Evolutionary conservation across 2,329 filamentous ascomycete species (phyloP), one percentile per base, ranked within the genome.

Genomic region (Claviceps humidiphila): DNA sequence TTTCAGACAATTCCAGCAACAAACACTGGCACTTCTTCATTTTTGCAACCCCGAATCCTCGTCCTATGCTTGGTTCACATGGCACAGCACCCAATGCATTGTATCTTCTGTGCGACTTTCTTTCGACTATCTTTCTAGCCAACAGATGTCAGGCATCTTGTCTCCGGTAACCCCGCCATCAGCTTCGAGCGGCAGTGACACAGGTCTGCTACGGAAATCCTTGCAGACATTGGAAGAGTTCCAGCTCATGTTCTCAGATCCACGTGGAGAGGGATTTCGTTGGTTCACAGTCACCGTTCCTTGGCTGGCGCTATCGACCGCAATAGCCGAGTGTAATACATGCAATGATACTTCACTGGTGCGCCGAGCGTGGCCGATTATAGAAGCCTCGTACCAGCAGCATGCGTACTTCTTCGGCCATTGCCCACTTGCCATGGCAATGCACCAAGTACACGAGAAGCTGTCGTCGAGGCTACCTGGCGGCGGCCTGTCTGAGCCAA

Each of bases 21-120:
- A 52, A 14, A 41, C 43, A 2, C 47, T 55, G 9, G 16, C 37
- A 22, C 52, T 55, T 17, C n/a, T 57, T 1, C 52, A 49, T 34
- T 54, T 57, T 26, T 57, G 55, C 16, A 52, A 57, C 16, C 55
- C 54, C 6, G 54, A 54, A 40, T 49, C 51, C 1, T 57, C 55
- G 9, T 16, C 45, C 5, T 53, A 55, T 16, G 52, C 55, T 26
- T 57, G 54, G 55, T 54, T 53, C 40, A 55, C 55, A 42, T 55
- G 51, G 54, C 51, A 57, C 22, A 55, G 50, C 49, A 53, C 55
- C 3, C 55, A 55, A 39, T 57, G 52, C 20, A 45, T 54, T n/a
- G 48, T 57, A 5, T 53, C 55, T 22, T 52, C 49, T 9, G 42
- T 51, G 34, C 44, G 54, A 3, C 50, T 54, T 8, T 53, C 51